Percentiles rank a stretch among this genome's conserved stretches.
These are phyloP conservation scores for Cubamyces lactineus DNA, from an alignment of 768 basidiomycete species.

Conservation along the genomic window DNA sequence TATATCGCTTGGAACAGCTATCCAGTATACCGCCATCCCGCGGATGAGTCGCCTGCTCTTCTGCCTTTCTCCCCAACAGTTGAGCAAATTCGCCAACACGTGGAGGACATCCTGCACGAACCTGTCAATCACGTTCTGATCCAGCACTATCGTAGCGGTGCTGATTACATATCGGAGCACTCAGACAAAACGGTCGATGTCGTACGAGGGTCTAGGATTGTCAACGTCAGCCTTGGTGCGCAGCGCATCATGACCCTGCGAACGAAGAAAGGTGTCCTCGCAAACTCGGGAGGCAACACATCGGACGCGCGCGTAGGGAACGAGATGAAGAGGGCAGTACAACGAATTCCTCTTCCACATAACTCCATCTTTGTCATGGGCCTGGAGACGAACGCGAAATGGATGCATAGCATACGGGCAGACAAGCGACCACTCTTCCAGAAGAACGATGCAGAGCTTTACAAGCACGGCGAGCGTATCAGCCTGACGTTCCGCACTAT, in stretches of 20 bases:
- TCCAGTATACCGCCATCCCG: conserved; percentile 82
- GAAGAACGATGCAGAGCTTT: conserved; percentile 60
- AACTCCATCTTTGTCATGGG: conserved; percentile 87
- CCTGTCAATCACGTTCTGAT: conserved; percentile 85
- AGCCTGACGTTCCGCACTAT: conserved; percentile 81
- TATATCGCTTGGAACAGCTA: conserved; percentile 45
- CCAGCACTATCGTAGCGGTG: conserved; percentile 77
- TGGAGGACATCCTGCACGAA: conserved; percentile 60
- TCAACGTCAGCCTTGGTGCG: conserved; percentile 82
- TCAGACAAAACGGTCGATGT: conserved; percentile 88
- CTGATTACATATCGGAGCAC: conserved; percentile 85
- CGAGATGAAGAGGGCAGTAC: conserved; percentile 33
- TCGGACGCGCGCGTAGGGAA: neutral
- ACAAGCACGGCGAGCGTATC: conserved; percentile 65
- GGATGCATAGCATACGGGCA: conserved; percentile 77
- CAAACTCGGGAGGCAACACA: neutral
- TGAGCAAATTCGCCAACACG: conserved; percentile 60
- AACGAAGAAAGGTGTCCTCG: conserved; percentile 53
- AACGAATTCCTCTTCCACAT: conserved; percentile 75
- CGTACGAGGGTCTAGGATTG: conserved; percentile 70
- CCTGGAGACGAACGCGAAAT: conserved; percentile 67
- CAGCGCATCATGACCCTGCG: conserved; percentile 78
- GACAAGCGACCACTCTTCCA: conserved; percentile 64
- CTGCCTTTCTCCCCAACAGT: conserved; percentile 71
- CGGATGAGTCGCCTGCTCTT: conserved; percentile 75